A percentile compares a stretch with the other conserved stretches of the same genome.
These are phyloP conservation scores for Mycocentrospora acerina DNA, from an alignment of 2,329 filamentous ascomycete species.

Conservation along the genomic window DNA sequence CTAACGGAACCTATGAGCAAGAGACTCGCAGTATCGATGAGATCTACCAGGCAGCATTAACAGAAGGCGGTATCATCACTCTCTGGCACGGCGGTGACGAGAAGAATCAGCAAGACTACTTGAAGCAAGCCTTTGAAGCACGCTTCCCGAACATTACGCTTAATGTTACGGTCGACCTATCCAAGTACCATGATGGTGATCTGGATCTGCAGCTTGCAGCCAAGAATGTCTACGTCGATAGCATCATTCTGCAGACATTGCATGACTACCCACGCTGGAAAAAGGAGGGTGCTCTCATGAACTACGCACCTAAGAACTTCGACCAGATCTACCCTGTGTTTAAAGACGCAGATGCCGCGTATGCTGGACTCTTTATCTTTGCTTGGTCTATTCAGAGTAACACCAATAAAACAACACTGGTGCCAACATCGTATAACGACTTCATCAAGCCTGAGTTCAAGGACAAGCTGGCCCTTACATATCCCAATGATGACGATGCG, in stretches of 20 bases:
- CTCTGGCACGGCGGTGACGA: conserved; percentile 56
- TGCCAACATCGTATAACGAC: conserved; percentile 47
- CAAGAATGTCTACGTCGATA: conserved; percentile 44
- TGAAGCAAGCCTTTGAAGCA: conserved; percentile 50
- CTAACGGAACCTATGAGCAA: not conserved
- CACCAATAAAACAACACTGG: conserved; percentile 34
- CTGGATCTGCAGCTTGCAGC: conserved; percentile 50
- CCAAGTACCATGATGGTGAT: conserved; percentile 56
- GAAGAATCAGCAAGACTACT: conserved; percentile 38
- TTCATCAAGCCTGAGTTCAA: conserved; percentile 55
- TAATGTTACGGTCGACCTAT: conserved; percentile 57
- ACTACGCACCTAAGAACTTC: conserved; percentile 54
- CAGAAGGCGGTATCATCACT: conserved; percentile 51
- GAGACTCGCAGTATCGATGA: conserved; percentile 55
- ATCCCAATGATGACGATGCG: conserved; percentile 61
- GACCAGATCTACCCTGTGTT: conserved; percentile 46
- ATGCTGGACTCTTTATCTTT: conserved; percentile 44
- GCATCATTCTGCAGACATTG: conserved; percentile 53
- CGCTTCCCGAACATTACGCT: conserved; percentile 54
- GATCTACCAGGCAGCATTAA: conserved; percentile 53
- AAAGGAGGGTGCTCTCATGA: conserved; percentile 48
- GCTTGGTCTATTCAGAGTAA: conserved; percentile 41
- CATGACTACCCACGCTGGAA: conserved; percentile 58
- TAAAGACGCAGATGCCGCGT: conserved; percentile 49
- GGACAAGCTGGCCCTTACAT: conserved; percentile 56